Conservation (phyloP, 176 grass and related monocot species). For the Juncus effusus region DNA sequence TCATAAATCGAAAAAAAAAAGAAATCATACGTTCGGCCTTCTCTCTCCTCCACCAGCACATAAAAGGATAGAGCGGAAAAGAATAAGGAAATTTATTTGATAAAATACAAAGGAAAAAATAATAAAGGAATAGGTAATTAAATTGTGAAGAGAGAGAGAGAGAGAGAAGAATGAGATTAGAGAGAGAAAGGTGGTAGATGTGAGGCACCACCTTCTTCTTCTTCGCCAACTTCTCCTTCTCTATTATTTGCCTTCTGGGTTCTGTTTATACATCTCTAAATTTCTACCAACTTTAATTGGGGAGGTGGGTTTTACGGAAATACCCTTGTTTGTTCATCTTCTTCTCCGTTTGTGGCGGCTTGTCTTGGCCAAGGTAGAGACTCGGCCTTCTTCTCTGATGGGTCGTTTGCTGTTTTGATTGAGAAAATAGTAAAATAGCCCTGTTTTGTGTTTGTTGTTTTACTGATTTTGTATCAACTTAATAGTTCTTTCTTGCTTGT, state of each 20-base stretch:
- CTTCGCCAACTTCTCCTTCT: constrained; percentile 53
- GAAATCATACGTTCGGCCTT: constrained; percentile 33
- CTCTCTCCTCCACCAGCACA: constrained; percentile 24
- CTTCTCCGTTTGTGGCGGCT: constrained; percentile 22
- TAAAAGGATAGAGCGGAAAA: constrained; percentile 1
- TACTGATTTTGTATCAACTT: neutral
- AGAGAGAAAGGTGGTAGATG: constrained; percentile 68
- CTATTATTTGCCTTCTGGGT: neutral
- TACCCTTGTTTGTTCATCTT: constrained; percentile 10
- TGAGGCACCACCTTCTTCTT: constrained; percentile 74
- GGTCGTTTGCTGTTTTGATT: constrained; percentile 8
- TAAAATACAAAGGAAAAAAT: neutral
- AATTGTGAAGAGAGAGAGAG: constrained; percentile 39
- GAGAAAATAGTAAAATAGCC: too few relatives aligned
- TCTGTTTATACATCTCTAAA: constrained; percentile 1
- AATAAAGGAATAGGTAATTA: constrained; percentile 26
- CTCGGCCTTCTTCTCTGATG: constrained; percentile 24
- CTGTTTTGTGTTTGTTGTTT: constrained; percentile 4
- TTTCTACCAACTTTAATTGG: constrained; percentile 29
- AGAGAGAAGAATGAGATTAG: constrained; percentile 22
- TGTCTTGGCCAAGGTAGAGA: constrained; percentile 21
- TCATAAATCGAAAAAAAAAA: neutral
- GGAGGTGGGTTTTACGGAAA: constrained; percentile 18
- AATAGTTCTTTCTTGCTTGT: neutral
- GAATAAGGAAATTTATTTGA: neutral